phyloP scores from a whole-genome alignment of 2,329 filamentous ascomycete genomes.

The Aspergillus pseudoviridinutans region DNA sequence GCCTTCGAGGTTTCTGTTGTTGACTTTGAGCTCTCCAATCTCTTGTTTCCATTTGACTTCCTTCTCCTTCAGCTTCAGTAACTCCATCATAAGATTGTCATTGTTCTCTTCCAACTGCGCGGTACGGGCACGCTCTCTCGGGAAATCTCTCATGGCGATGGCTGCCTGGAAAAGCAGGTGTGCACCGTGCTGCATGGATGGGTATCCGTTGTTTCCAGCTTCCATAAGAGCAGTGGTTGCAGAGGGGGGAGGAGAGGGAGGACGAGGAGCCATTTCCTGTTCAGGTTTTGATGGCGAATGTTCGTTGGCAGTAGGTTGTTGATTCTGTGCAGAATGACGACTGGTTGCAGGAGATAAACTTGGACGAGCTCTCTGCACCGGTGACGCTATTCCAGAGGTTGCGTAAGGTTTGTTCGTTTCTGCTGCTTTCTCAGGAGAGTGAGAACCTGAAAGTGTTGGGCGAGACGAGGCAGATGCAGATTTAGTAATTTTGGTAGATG shows the following conservation, averaged over 20 bases:
- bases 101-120: not conserved
- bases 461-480: not conserved
- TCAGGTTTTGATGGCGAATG: not conserved
- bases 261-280: not conserved
- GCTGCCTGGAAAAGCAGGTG: not conserved
- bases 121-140: not conserved
- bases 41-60: not conserved
- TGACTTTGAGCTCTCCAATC: not conserved
- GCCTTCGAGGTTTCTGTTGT: not conserved
- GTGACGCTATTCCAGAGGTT: not conserved
- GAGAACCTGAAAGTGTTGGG: not conserved
- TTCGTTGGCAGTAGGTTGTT: not conserved
- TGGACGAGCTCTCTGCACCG: not conserved
- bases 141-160: not conserved
- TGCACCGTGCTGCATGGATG: not conserved
- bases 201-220: not conserved
- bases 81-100: not conserved
- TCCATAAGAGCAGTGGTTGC: not conserved
- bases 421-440: not conserved
- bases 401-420: not conserved
- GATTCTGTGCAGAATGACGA: not conserved
- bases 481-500: not conserved
- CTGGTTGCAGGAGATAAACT: not conserved
- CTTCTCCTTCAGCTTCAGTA: not conserved
- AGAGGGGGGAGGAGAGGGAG: not conserved